Percentiles rank a stretch among this genome's conserved stretches.
phyloP scores from a whole-genome alignment of 352 stramenopile genomes.

The Pythium vanterpoolii region DNA sequence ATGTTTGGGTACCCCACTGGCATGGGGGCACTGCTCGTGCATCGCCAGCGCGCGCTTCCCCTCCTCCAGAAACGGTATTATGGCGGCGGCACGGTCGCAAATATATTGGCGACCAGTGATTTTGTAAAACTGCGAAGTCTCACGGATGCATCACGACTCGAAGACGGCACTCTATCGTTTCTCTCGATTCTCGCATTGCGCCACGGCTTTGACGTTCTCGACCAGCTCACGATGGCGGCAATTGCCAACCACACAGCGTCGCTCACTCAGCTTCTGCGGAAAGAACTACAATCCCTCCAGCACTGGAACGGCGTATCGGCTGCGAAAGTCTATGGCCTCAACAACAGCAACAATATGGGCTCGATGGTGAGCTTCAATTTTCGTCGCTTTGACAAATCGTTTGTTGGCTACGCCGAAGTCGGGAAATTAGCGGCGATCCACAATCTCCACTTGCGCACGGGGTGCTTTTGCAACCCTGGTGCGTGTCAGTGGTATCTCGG shows the following conservation, averaged over 20 bases:
- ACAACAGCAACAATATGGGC: constrained; percentile 9
- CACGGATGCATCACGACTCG: constrained; percentile 31
- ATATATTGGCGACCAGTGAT: constrained; percentile 46
- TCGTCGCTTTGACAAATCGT: constrained; percentile 42
- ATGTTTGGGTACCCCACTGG: constrained; percentile 76
- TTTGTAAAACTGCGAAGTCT: constrained; percentile 32
- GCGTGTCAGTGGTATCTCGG: constrained; percentile 66
- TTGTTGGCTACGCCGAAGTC: constrained; percentile 70
- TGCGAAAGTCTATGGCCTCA: constrained; percentile 57
- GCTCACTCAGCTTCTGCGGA: constrained; percentile 41
- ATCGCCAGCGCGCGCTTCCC: constrained; percentile 30
- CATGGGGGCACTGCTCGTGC: constrained; percentile 55
- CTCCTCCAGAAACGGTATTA: constrained; percentile 56
- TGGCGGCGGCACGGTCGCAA: constrained; percentile 62
- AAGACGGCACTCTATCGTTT: constrained; percentile 68
- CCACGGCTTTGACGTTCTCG: constrained; percentile 46
- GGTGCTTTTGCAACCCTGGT: constrained; percentile 80
- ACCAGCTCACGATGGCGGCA: constrained; percentile 38
- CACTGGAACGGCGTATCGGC: constrained; percentile 52
- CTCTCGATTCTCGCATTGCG: constrained; percentile 56
- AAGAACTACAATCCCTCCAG: constrained; percentile 29
- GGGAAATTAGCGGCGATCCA: constrained; percentile 64
- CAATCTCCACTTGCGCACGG: constrained; percentile 65
- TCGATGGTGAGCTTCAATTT: constrained; percentile 70
- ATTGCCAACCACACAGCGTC: constrained; percentile 47